Conservation (phyloP, 805 yeast species). For the Cephaloascus fragrans region DNA sequence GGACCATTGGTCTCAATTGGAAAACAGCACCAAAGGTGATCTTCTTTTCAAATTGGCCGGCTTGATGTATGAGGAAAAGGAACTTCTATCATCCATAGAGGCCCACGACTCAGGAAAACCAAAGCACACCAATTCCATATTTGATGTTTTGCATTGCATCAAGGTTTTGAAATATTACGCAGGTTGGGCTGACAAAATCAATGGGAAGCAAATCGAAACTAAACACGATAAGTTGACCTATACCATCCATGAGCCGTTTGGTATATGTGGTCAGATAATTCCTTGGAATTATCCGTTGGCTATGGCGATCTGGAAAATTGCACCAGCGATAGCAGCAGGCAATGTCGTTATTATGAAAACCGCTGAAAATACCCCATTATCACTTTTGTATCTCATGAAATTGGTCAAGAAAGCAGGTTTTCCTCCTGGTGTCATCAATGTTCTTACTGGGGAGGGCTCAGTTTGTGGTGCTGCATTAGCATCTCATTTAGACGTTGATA, state of each 20-base stretch:
- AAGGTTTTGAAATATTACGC: slow-evolving; percentile 56
- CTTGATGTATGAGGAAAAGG: slow-evolving; percentile 36
- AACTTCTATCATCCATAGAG: slow-evolving; percentile 45
- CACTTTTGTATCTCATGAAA: slow-evolving; percentile 30
- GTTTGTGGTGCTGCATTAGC: slow-evolving; percentile 37
- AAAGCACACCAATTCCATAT: slow-evolving; percentile 37
- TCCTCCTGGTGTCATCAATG: slow-evolving; percentile 42
- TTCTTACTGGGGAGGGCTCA: slow-evolving; percentile 33
- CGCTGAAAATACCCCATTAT: slow-evolving; percentile 40
- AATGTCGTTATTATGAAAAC: slow-evolving; percentile 37
- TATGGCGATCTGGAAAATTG: slow-evolving; percentile 42
- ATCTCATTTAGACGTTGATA: slow-evolving; percentile 32
- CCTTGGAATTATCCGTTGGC: slow-evolving; percentile 45
- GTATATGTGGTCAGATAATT: slow-evolving; percentile 41
- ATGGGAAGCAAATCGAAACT: slow-evolving; percentile 56
- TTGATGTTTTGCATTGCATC: slow-evolving; percentile 50
- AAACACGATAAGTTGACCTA: slow-evolving; percentile 43
- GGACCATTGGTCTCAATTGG: slow-evolving; percentile 33
- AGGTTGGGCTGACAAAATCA: slow-evolving; percentile 66
- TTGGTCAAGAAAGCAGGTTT: slow-evolving; percentile 34
- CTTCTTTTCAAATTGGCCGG: slow-evolving; percentile 39
- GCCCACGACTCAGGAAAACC: slow-evolving; percentile 55
- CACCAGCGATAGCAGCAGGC: slow-evolving; percentile 37
- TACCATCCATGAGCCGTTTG: slow-evolving; percentile 40
- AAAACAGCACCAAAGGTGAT: slow-evolving; percentile 37